Evolutionary conservation across 2,329 filamentous ascomycete species (phyloP).

Genomic region (Cercospora zeina): DNA sequence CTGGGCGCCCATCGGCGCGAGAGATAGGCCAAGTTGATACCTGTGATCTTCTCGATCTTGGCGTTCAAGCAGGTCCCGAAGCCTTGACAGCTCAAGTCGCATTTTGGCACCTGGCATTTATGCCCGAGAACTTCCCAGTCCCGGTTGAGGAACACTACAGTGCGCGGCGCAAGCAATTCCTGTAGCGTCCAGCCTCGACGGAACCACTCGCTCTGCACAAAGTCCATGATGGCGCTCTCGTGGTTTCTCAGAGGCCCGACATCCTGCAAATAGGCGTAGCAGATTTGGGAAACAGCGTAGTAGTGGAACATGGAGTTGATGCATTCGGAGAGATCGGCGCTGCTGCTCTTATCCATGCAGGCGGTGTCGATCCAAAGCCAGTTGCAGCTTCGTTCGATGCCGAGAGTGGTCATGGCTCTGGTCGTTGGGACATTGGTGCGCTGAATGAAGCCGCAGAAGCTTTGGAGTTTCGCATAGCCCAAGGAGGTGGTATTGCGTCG

Average conservation of each 20-base stretch:
- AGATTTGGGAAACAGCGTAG: constrained; percentile 26
- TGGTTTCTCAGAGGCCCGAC: neutral
- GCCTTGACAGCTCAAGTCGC: constrained; percentile 5
- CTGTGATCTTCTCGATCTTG: constrained; percentile 17
- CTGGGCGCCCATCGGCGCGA: constrained; percentile 20
- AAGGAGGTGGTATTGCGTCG: neutral
- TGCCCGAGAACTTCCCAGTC: constrained; percentile 21
- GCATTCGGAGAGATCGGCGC: constrained; percentile 19
- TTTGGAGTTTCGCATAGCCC: constrained; percentile 16
- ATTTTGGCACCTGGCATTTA: constrained; percentile 10
- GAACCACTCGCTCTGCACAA: constrained; percentile 14
- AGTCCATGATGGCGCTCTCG: constrained; percentile 5
- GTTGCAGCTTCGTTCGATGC: too few species aligned
- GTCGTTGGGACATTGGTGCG: too few species aligned
- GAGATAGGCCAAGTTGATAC: constrained; percentile 5
- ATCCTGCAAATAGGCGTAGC: constrained; percentile 27
- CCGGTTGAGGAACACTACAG: constrained; percentile 13
- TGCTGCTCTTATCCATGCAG: constrained; percentile 27
- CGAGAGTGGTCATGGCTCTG: too few species aligned
- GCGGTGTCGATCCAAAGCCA: constrained; percentile 31
- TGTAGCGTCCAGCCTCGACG: constrained; percentile 9
- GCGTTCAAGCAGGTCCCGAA: constrained; percentile 8
- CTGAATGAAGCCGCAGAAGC: too few species aligned
- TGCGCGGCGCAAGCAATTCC: constrained; percentile 11
- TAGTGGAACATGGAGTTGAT: constrained; percentile 30